These are phyloP conservation scores for Chloranthus sessilifolius DNA, from an alignment of 164 flowering plant genomes.

Conservation along the genomic window DNA sequence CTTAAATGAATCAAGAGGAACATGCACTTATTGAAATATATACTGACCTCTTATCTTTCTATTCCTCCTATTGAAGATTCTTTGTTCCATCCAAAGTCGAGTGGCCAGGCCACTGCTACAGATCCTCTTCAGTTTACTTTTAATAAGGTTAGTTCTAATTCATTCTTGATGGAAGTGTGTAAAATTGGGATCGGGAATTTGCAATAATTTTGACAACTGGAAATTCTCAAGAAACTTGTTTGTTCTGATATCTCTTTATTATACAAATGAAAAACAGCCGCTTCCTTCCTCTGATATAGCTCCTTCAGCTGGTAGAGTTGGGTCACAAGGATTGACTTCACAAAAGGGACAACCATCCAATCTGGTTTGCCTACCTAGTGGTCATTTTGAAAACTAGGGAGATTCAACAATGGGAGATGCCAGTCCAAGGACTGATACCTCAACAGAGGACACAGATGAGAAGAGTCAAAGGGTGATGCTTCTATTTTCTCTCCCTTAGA, in stretches of 20 bases:
- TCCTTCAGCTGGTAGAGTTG: slow-evolving; percentile 20
- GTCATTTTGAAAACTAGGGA: slow-evolving; percentile 36
- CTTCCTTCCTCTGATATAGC: slow-evolving; percentile 13
- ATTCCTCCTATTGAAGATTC: slow-evolving; percentile 20
- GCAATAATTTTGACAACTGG: too few species aligned
- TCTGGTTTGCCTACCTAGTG: slow-evolving; percentile 27
- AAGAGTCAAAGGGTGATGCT: slow-evolving; percentile 42
- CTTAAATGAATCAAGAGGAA: too few species aligned
- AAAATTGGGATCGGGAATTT: too few species aligned
- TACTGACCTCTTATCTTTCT: neutral
- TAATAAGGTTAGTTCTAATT: slow-evolving; percentile 33
- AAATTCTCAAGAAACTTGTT: neutral
- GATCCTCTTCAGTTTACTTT: slow-evolving; percentile 35
- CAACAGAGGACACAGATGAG: slow-evolving; percentile 74
- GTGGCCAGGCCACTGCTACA: slow-evolving; percentile 22
- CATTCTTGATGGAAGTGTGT: too few species aligned
- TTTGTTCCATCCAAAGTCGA: slow-evolving; percentile 31
- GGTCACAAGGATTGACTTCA: slow-evolving; percentile 20
- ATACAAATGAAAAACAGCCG: slow-evolving; percentile 12
- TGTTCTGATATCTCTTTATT: neutral
- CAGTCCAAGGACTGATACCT: slow-evolving; percentile 80
- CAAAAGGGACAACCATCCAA: slow-evolving; percentile 27
- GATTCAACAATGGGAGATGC: slow-evolving; percentile 64
- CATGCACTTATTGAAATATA: too few species aligned
- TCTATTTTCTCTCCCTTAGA: neutral